A percentile compares a stretch with the other conserved stretches of the same genome.
These are phyloP conservation scores for Aspergillus costaricaensis DNA, from an alignment of 2,329 filamentous ascomycete species.

Conservation along the genomic window DNA sequence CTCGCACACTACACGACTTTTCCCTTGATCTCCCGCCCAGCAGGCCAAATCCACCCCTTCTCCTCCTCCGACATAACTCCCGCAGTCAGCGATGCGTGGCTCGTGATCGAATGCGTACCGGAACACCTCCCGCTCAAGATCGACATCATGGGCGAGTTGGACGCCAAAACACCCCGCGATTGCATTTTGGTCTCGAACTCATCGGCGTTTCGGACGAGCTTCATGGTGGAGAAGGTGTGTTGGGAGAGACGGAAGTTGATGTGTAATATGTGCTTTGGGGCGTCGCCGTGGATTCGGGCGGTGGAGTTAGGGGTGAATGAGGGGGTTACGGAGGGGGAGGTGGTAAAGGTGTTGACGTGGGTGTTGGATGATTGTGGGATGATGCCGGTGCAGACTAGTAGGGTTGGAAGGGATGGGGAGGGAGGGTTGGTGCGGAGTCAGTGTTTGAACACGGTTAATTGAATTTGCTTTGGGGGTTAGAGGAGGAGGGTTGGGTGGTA, in stretches of 20 bases:
- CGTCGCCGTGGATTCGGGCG: slow-evolving; percentile 47
- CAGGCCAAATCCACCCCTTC: neutral
- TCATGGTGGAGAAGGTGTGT: slow-evolving; percentile 45
- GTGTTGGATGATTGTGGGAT: slow-evolving; percentile 2
- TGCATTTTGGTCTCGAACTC: slow-evolving; percentile 55
- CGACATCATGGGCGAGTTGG: slow-evolving; percentile 50
- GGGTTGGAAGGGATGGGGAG: neutral
- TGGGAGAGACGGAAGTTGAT: slow-evolving; percentile 40
- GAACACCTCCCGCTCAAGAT: slow-evolving; percentile 54
- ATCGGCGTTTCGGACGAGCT: slow-evolving; percentile 54
- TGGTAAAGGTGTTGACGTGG: neutral
- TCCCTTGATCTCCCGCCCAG: neutral
- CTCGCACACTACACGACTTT: slow-evolving; percentile 3
- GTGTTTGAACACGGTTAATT: slow-evolving; percentile 1
- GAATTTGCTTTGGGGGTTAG: neutral
- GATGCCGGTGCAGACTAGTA: neutral
- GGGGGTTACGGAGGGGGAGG: slow-evolving; percentile 36
- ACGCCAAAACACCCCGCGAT: slow-evolving; percentile 46
- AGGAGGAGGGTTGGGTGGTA: no score
- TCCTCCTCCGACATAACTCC: slow-evolving; percentile 41
- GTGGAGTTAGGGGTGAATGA: slow-evolving; percentile 59
- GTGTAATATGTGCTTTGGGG: slow-evolving; percentile 56
- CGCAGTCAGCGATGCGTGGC: slow-evolving; percentile 52
- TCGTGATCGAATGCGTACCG: slow-evolving; percentile 56
- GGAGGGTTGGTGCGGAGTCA: neutral